Evolutionary conservation across 768 basidiomycete genomes (phyloP).

Genomic region (Chalciporus piperatus): DNA sequence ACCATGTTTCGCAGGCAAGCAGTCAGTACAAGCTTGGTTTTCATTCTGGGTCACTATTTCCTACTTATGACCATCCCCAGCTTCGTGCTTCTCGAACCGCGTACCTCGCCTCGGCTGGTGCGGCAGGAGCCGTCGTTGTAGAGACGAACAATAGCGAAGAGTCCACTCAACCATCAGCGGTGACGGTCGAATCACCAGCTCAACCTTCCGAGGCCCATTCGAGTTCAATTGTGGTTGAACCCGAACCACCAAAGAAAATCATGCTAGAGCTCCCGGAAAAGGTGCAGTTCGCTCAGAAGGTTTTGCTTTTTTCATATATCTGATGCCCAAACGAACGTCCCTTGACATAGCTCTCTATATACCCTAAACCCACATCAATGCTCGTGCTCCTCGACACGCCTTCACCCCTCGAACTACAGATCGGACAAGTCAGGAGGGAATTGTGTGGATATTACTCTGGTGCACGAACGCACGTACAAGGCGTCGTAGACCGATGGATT

Average conservation of each 20-base stretch:
- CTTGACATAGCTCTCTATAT: constrained; percentile 73
- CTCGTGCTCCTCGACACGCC: constrained; percentile 72
- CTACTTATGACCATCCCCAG: constrained; percentile 4
- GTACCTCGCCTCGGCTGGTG: constrained; percentile 17
- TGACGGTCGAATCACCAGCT: neutral
- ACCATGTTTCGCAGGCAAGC: constrained; percentile 27
- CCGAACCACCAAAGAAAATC: constrained; percentile 11
- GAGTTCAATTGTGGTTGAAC: constrained; percentile 1
- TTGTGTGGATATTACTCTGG: constrained; percentile 54
- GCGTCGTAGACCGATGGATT: constrained; percentile 79
- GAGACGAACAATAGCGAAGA: constrained; percentile 12
- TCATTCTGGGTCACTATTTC: neutral
- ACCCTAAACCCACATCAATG: constrained; percentile 59
- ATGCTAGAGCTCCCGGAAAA: constrained; percentile 25
- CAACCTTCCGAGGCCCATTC: neutral
- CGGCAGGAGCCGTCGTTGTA: constrained; percentile 13
- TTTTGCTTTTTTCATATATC: neutral
- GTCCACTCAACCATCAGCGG: constrained; percentile 1
- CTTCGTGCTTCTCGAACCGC: constrained; percentile 26
- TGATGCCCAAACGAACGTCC: neutral
- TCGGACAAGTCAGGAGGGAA: constrained; percentile 64
- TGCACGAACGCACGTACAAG: constrained; percentile 66
- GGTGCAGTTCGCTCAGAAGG: constrained; percentile 8
- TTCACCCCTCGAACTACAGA: constrained; percentile 72
- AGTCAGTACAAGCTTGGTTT: constrained; percentile 11